Evolutionary conservation across 2,329 filamentous ascomycete genomes (phyloP).

Genomic region (Pseudogymnoascus sp.): DNA sequence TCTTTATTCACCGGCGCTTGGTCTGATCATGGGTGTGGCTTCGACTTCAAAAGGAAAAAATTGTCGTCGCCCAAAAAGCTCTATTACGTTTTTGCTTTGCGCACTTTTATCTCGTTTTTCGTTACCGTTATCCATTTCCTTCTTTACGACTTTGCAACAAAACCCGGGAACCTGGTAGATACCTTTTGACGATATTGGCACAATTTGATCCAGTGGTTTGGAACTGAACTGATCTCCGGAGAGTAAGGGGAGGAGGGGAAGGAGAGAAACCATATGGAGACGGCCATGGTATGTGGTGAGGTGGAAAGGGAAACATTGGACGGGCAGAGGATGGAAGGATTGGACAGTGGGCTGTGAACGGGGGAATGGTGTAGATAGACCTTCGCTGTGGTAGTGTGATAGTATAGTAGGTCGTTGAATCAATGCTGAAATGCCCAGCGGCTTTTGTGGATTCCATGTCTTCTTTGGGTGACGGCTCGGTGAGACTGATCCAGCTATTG

Average conservation of each 20-base stretch:
- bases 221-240: conserved; percentile 20
- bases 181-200: conserved; percentile 23
- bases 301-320: conserved; percentile 23
- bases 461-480: not conserved
- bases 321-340: conserved; percentile 24
- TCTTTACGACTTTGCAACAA: conserved; percentile 23
- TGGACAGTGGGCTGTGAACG: conserved; percentile 17
- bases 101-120: conserved; percentile 10
- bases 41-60: conserved; percentile 12
- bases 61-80: conserved; percentile 5
- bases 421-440: conserved; percentile 8
- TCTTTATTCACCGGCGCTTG: conserved; percentile 25
- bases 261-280: conserved; percentile 21
- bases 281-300: conserved; percentile 21
- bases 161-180: conserved; percentile 25
- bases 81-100: not conserved
- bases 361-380: conserved; percentile 18
- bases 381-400: conserved; percentile 23
- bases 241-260: conserved; percentile 14
- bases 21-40: conserved; percentile 24
- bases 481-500: not conserved
- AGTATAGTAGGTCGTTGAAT: conserved; percentile 11
- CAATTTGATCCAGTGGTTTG: conserved; percentile 21
- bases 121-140: conserved; percentile 27
- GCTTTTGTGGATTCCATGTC: not conserved